Conservation (phyloP, 352 stramenopile species). For the Globisporangium orthogonon region DNA sequence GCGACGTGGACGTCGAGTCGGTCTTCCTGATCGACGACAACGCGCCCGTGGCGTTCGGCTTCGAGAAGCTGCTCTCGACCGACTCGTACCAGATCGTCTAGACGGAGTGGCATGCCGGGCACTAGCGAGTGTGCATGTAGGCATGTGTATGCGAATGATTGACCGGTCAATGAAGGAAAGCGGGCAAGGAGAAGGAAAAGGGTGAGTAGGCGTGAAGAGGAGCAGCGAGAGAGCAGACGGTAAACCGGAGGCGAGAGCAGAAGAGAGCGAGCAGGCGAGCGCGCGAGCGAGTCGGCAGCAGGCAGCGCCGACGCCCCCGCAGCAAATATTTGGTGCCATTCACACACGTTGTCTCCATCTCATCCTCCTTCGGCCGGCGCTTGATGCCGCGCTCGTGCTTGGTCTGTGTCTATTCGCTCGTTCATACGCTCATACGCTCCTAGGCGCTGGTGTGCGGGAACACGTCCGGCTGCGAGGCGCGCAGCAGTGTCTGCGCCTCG, state of each 20-base stretch:
- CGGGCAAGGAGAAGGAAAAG: too few species aligned
- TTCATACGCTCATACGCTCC: neutral
- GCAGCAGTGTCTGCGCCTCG: constrained; percentile 59
- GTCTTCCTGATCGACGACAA: constrained; percentile 72
- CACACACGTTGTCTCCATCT: neutral
- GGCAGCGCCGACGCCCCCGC: too few species aligned
- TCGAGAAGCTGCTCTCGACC: constrained; percentile 84
- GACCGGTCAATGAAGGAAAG: neutral
- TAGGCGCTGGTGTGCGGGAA: constrained; percentile 25
- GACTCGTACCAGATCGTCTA: constrained; percentile 88
- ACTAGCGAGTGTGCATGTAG: neutral
- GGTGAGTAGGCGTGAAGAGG: neutral
- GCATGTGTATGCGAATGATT: neutral
- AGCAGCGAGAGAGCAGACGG: neutral
- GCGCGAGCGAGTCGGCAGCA: neutral
- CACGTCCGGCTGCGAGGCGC: constrained; percentile 49
- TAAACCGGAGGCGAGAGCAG: neutral
- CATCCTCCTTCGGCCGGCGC: neutral
- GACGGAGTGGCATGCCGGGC: constrained; percentile 16
- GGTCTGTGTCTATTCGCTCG: neutral
- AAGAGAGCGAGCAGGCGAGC: neutral
- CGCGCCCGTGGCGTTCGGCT: constrained; percentile 69
- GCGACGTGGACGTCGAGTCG: constrained; percentile 73
- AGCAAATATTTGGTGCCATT: neutral
- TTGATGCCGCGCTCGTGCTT: neutral